Base-by-base conservation (phyloP, 2,329 filamentous ascomycete genomes). In the Aspergillus fumigatiaffinis region DNA sequence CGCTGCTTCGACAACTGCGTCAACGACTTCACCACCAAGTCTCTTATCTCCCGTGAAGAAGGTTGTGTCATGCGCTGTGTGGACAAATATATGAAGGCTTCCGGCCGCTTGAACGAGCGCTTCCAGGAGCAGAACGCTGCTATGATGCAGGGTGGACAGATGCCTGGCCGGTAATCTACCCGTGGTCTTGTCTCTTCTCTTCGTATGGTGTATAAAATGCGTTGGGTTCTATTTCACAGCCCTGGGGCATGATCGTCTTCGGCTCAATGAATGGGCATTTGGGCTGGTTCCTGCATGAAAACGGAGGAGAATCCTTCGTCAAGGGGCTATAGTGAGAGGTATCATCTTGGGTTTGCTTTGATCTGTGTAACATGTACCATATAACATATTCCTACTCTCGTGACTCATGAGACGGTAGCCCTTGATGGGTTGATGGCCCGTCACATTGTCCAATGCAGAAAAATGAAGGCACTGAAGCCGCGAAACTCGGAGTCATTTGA, bases 21-120 rank as follows among this genome's bases (percentile, higher is more conserved):
- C 79, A 93, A 92, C 78, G 92, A 97, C 83, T 99, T 99, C 85
- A 96, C 92, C 71, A 96, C 92, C 80, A 97, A 97, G 81, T 90
- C 91, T 51, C 86, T 99, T 65, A 88, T 90, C 62, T 84, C 87
- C 66, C 88, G 91, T 74, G 94, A 99, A 80, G 89, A 90, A 71
- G 88, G 90, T 75, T 99, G 94, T 80, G 87, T 97, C 70, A 87
- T 91, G 79, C 90, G 92, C 70, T 99, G 94, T 78, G 92, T 97
- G 61, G 89, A 94, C 79, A 99, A 99, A 82, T 91, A 91, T 78
- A 88, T 97, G 83, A 94, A 95, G 76, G 88, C 88, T 62, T 91
- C 91, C 63, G 91, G 94, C 78, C 88, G 94, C 60, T 82, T 99
- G 68, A 91, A 92, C 70, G 90, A 96, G 78, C 86, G 94, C 63